Base-by-base conservation (phyloP, 805 yeast genomes). In the Kodamaea kakaduensis region DNA sequence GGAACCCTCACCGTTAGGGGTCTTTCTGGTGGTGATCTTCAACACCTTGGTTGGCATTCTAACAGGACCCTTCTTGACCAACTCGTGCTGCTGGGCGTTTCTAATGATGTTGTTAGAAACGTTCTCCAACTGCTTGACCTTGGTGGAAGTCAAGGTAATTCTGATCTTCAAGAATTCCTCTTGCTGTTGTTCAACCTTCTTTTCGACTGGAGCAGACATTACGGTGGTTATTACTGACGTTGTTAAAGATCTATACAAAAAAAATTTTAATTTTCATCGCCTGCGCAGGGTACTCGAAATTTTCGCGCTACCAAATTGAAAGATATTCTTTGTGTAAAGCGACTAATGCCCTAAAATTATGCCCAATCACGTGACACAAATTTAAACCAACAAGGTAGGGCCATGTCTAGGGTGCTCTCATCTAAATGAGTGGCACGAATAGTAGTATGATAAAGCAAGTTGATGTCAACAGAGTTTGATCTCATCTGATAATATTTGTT, bases 1-100 rank as follows among this genome's bases (percentile, higher is more conserved):
- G 60, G 98, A 93, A 93, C 99, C 99, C 80, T 93, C 97, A 93
- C 99, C 99, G 74, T 94, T 94, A 66, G 99, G 99, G 67, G 98
- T 84, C 89, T 93, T 93, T 86, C 99, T 88, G 85, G 99, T 93
- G 76, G 95, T 78, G 77, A 93, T 78, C 75, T 84, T 87, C 67
- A 93, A 84, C 59, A 84, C 93, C 84, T 89, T 93, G 75, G 98
- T 93, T 78, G 99, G 99, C 77, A 93, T 75, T 85, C 98, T 89
- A 66, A 93, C 96, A 59, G 98, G 98, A 68, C 99, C 99, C 80
- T 88, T 90, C 83, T 87, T 88, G 70, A 73, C 77, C 64, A 89
- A 78, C 61, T 83, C 71, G 74, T 78, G 72, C 69, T 75, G 77
- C 69, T 75, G 75, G 69, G 97, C 96, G 64, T 86, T 88, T 69